Evolutionary conservation across 202 grass and related monocot genomes (phyloP).

Genomic region (Dendrocalamus latiflorus): DNA sequence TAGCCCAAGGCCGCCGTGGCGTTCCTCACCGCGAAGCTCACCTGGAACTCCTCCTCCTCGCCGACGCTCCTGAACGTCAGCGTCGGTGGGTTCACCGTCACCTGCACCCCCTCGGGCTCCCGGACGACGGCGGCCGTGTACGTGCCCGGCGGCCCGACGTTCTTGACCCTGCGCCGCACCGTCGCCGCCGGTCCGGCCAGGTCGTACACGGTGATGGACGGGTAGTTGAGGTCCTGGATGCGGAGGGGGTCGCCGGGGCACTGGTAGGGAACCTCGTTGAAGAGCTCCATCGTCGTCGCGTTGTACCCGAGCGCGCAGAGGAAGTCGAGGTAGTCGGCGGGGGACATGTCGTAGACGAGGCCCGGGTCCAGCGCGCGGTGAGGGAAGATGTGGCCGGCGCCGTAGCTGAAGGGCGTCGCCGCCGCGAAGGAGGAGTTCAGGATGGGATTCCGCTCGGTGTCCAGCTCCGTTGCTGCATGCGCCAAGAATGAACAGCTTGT

Average conservation of each 20-base stretch:
- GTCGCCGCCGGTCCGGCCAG: not conserved
- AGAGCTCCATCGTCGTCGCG: constrained; percentile 21
- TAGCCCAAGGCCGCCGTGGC: constrained; percentile 10
- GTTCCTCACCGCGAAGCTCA: constrained; percentile 22
- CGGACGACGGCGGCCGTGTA: constrained; percentile 32
- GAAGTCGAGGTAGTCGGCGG: constrained; percentile 70
- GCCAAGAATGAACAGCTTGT: not conserved
- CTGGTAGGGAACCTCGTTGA: constrained; percentile 36
- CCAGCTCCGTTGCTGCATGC: constrained; percentile 33
- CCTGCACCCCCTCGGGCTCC: constrained; percentile 37
- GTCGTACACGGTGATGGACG: constrained; percentile 45
- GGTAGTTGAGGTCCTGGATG: constrained; percentile 70
- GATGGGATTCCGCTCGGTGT: constrained; percentile 34
- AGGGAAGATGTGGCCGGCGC: constrained; percentile 66
- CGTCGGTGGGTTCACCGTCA: constrained; percentile 27
- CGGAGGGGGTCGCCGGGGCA: constrained; percentile 30
- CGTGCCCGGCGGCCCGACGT: constrained; percentile 40
- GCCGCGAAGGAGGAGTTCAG: constrained; percentile 25
- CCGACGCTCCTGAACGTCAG: constrained; percentile 29
- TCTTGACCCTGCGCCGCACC: constrained; percentile 51
- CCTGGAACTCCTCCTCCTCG: constrained; percentile 44
- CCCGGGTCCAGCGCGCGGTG: constrained; percentile 63
- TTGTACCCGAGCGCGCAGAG: constrained; percentile 72
- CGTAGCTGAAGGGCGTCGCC: constrained; percentile 67
- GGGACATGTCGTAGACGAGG: constrained; percentile 61